phyloP scores from a whole-genome alignment of 192 early-diverging fungal genomes.

The Diversispora eburnea region DNA sequence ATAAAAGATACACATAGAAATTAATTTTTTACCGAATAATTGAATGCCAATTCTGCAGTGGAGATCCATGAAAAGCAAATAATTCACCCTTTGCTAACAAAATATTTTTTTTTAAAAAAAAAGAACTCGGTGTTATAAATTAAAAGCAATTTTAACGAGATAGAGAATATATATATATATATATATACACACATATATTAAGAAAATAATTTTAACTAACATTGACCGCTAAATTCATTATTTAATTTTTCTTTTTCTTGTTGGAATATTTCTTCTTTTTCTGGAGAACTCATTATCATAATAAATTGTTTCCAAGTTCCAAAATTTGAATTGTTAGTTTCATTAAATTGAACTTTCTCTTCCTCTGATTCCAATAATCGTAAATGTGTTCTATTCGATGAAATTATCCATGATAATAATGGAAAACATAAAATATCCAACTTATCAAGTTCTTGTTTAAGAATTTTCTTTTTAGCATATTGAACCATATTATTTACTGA shows the following conservation, averaged over 20 bases:
- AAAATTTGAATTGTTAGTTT: background rate
- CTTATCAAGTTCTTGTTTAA: constrained; percentile 35
- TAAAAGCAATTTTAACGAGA: too few relatives aligned
- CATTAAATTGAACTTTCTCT: constrained; percentile 41
- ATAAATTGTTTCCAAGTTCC: constrained; percentile 31
- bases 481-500: constrained; percentile 24
- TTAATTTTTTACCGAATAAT: constrained; percentile 32
- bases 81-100: constrained; percentile 29
- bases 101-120: too few relatives aligned
- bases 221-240: constrained; percentile 22
- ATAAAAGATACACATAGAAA: background rate
- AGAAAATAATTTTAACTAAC: constrained; percentile 1
- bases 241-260: constrained; percentile 27
- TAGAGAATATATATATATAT: too few relatives aligned
- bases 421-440: constrained; percentile 43
- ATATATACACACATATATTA: background rate
- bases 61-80: constrained; percentile 28
- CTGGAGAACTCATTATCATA: constrained; percentile 47
- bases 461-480: constrained; percentile 23
- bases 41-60: constrained; percentile 45
- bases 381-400: constrained; percentile 41
- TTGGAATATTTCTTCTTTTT: constrained; percentile 42
- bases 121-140: too few relatives aligned
- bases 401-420: constrained; percentile 47
- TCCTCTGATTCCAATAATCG: constrained; percentile 37